Base-by-base conservation (phyloP, 768 basidiomycete species). In the Podaxis sp. region DNA sequence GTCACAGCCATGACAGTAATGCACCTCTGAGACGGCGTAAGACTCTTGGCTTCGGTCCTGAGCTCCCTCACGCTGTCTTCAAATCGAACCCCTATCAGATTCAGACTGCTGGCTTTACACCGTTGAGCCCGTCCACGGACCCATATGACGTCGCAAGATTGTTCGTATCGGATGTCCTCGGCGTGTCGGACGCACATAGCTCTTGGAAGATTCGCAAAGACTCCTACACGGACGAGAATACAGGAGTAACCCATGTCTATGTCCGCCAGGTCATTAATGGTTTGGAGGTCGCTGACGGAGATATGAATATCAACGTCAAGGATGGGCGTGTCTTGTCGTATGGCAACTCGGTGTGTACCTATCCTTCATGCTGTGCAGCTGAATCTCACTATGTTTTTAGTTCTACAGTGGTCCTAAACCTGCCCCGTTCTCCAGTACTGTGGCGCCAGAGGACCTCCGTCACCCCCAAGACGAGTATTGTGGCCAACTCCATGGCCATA, bases 271-370 rank as follows among this genome's bases (percentile, higher is more conserved):
- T 91, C 62, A 76, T 95, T 69, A 87, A 91, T 61, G 94, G 93
- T 13, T 77, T 96, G 50, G 93, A 96, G 70, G 93, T 99, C 15
- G 82, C 84, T 11, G 93, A 97, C 69, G 93, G 91, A 29, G 90
- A 97, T 74, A 85, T 97, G 79, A 98, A 98, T 73, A 76, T 99
- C 71, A 97, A 98, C 78, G 80, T 98, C 74, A 88, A 88, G 75
- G 84, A 91, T 59, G 94, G 93, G 49, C 76, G 82, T 67, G 83
- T 98, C 19, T 70, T 98, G 52, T 95, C 93, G 0, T 93, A 88
- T 68, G 95, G 95, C 50, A 90, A 89, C 71, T 95, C 93, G 66
- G 92, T 93, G 67, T 64, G 89, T 80, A 17, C 62, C 41, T 15
- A n/a, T 50, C 17, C 54, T 33, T 37, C 22, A 15, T 19, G 25